These are phyloP conservation scores for Umbelopsis isabellina DNA, from an alignment of 192 early-diverging fungal species.

Conservation along the genomic window DNA sequence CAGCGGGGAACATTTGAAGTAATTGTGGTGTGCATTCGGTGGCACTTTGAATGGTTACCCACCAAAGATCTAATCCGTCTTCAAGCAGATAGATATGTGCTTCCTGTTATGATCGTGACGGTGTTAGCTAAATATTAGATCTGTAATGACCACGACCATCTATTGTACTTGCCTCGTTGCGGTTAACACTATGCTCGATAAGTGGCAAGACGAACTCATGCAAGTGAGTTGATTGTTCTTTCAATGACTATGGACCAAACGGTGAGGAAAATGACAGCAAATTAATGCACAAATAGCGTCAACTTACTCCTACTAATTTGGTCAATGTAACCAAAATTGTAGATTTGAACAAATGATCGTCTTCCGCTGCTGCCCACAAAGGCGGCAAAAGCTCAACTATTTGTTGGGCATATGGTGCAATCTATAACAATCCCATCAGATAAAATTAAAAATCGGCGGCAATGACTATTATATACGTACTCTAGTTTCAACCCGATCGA, in stretches of 20 bases:
- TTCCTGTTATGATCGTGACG: constrained; percentile 33
- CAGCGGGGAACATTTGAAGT: constrained; percentile 60
- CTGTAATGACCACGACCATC: too few species aligned
- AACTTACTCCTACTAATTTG: constrained; percentile 68
- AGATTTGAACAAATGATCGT: constrained; percentile 81
- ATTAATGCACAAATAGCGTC: neutral
- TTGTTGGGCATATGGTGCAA: constrained; percentile 70
- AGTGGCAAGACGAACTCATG: constrained; percentile 78
- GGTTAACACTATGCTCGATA: constrained; percentile 74
- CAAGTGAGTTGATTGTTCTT: constrained; percentile 68
- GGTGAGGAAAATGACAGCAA: constrained; percentile 8
- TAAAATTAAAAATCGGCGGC: neutral
- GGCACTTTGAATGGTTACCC: constrained; percentile 75
- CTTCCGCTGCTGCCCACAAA: constrained; percentile 76
- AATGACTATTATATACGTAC: constrained; percentile 28
- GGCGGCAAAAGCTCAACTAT: constrained; percentile 77
- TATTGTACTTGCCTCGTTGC: constrained; percentile 46
- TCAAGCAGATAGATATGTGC: constrained; percentile 85
- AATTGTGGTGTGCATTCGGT: constrained; percentile 55
- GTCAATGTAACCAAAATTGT: constrained; percentile 78
- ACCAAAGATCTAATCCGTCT: constrained; percentile 92
- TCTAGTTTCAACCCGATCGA: constrained; percentile 75
- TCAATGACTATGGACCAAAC: constrained; percentile 55
- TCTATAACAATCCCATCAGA: constrained; percentile 39
- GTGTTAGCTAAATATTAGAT: neutral